phyloP scores from a whole-genome alignment of 345 rosid species.

The Passiflora organensis region DNA sequence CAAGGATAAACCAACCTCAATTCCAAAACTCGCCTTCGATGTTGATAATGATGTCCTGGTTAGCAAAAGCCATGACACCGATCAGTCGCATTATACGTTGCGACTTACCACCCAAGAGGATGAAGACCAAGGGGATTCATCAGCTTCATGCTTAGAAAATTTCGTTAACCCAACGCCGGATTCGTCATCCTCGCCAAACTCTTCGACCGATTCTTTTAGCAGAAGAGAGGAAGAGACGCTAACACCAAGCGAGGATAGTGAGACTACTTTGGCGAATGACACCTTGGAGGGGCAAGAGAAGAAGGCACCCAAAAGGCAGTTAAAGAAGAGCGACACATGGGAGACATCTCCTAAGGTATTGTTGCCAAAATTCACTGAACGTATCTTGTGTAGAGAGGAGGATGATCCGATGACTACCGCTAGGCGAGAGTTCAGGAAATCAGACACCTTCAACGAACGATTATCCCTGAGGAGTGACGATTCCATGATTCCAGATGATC shows the following conservation, averaged over 20 bases:
- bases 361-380: background rate
- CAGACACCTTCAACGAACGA: conserved; percentile 35
- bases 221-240: background rate
- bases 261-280: conserved; percentile 3
- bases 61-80: background rate
- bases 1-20: background rate
- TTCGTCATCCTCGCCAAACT: background rate
- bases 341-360: conserved; percentile 20
- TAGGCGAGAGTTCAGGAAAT: conserved; percentile 23
- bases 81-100: background rate
- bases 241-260: background rate
- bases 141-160: background rate
- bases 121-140: conserved; percentile 8
- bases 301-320: conserved; percentile 1
- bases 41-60: background rate
- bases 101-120: background rate
- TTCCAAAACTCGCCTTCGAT: background rate
- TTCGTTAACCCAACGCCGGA: conserved; percentile 1
- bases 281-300: conserved; percentile 32
- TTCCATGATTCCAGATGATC: conserved; percentile 39
- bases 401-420: conserved; percentile 20
- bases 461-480: conserved; percentile 27
- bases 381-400: background rate
- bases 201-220: background rate
- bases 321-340: conserved; percentile 46